Base-by-base conservation (phyloP, 2,329 filamentous ascomycete species). In the Penicillium sp. region DNA sequence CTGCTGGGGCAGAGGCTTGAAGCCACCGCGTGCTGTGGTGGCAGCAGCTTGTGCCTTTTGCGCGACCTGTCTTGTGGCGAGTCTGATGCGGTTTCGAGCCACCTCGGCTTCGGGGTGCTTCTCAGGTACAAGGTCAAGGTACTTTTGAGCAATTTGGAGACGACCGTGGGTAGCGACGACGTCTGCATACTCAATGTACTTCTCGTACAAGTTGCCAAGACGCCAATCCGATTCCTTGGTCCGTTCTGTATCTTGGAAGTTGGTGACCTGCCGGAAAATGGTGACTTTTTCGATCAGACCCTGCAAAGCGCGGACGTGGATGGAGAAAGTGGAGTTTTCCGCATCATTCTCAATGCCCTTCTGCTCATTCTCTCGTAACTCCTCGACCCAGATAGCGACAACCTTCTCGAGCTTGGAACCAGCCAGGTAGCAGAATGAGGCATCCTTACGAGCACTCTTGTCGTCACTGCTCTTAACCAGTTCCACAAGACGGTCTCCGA, bases 371-470 rank as follows among this genome's bases (percentile, higher is more conserved):
- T 97, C 92, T 62, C 91, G 84, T 15, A 97, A 84, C 74, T 97
- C 92, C 49, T 89, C 82, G 51, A 93, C 88, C 94, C 94, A 99
- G 69, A 97, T 97, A 33, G 83, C 83, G 44, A 97, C 90, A 23
- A 97, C 93, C 82, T 99, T 99, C 75, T 99, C 93, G 4, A 99
- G 82, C 77, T 97, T 97, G 18, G 93, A 96, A 56, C 94, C 93
- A 43, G 93, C 92, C 58, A 99, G 79, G 75, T 92, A 99, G 76
- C 95, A 99, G 82, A 99, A 96, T 0, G 91, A 92, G 31, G 94
- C 94, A 73, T 99, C 90, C 72, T 96, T 93, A 59, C 90, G 84
- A 49, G 78, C 74, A 47, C 76, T 75, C 56, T 77, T 71, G 37
- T 87, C 83, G 22, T 84, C 84, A n/a, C 79, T 78, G 35, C 66